phyloP scores from a whole-genome alignment of 2,329 filamentous ascomycete genomes.

The Trichoderma sp. region DNA sequence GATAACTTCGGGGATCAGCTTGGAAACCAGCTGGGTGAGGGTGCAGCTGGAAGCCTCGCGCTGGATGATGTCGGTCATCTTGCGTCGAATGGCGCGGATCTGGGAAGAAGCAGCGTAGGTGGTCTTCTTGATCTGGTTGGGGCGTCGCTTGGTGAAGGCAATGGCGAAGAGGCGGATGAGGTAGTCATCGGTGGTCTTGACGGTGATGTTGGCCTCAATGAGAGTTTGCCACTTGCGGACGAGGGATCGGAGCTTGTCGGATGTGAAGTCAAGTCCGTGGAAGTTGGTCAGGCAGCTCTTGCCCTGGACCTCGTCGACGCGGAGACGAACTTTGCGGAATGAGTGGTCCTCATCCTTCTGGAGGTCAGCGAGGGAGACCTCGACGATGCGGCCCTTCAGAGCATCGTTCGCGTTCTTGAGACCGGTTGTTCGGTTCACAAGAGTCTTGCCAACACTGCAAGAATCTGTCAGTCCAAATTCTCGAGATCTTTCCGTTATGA shows the following conservation, averaged over 20 bases:
- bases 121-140: constrained; percentile 99
- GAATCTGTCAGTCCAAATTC: constrained; percentile 20
- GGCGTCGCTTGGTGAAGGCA: constrained; percentile 97
- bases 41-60: constrained; percentile 94
- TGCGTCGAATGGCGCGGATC: constrained; percentile 96
- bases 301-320: constrained; percentile 98
- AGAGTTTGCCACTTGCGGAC: constrained; percentile 99
- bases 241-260: constrained; percentile 98
- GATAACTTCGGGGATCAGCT: constrained; percentile 99
- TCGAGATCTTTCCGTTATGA: background rate
- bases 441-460: constrained; percentile 94
- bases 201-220: constrained; percentile 98
- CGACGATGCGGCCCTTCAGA: constrained; percentile 97
- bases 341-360: constrained; percentile 99
- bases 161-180: constrained; percentile 98
- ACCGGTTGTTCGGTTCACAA: constrained; percentile 99
- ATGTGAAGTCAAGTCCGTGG: constrained; percentile 99
- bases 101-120: constrained; percentile 97
- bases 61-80: constrained; percentile 99
- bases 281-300: constrained; percentile 99
- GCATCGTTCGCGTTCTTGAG: constrained; percentile 99
- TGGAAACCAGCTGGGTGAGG: constrained; percentile 92
- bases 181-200: constrained; percentile 99
- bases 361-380: constrained; percentile 97
- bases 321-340: constrained; percentile 99